Conservation (phyloP, 108 stramenopile species). For the Fragilaria radians region DNA sequence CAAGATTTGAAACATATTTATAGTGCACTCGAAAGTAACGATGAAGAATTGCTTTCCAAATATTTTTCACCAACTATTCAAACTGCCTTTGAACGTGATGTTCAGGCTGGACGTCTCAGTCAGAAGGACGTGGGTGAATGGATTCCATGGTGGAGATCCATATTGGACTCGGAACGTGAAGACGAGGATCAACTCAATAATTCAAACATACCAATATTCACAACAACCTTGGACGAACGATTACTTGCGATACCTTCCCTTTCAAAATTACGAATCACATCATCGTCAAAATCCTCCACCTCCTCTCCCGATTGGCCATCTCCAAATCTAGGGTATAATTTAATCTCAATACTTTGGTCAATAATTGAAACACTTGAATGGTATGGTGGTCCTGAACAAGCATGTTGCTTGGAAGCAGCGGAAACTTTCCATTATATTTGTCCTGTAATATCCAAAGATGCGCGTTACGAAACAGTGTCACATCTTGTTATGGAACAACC, state of each 20-base stretch:
- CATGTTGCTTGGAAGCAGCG: constrained; percentile 22
- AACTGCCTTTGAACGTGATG: constrained; percentile 15
- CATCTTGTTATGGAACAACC: constrained; percentile 15
- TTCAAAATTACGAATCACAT: not conserved
- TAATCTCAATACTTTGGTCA: not conserved
- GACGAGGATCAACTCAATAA: not conserved
- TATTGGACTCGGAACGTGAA: not conserved
- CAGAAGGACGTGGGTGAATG: constrained; percentile 26
- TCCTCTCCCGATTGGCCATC: not conserved
- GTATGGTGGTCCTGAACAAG: not conserved
- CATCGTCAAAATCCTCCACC: too few species aligned
- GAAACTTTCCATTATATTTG: constrained; percentile 18
- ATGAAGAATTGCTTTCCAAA: not conserved
- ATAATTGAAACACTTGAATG: not conserved
- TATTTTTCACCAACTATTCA: constrained; percentile 11
- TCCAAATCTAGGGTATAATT: not conserved
- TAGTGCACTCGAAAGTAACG: constrained; percentile 3
- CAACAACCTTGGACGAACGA: constrained; percentile 18
- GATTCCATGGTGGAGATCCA: constrained; percentile 51
- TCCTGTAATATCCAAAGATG: constrained; percentile 24
- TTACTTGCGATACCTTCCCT: constrained; percentile 15
- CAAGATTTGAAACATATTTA: constrained; percentile 8
- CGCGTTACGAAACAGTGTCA: constrained; percentile 11
- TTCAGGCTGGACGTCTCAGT: constrained; percentile 20
- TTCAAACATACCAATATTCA: not conserved